phyloP scores from a whole-genome alignment of 2,329 filamentous ascomycete species.

The Claviceps fusiformis region DNA sequence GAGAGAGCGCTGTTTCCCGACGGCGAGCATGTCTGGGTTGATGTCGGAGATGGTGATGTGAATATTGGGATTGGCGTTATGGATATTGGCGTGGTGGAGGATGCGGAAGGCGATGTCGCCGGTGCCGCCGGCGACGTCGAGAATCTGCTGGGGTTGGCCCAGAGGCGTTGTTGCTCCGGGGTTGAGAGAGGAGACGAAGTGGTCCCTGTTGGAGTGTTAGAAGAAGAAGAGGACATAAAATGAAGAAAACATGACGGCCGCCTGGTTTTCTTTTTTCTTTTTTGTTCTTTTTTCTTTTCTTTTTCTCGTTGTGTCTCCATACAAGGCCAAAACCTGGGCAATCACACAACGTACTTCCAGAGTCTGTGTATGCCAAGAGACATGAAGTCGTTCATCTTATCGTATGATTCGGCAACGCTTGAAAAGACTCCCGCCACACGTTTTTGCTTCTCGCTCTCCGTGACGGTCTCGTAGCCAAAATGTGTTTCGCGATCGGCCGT shows the following conservation, averaged over 20 bases:
- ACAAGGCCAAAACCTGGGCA: background rate
- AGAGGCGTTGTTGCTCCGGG: constrained; percentile 48
- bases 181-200: constrained; percentile 86
- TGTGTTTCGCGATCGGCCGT: constrained; percentile 54
- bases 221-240: background rate
- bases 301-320: no score
- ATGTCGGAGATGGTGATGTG: constrained; percentile 90
- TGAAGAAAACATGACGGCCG: no score
- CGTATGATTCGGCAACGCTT: constrained; percentile 87
- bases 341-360: constrained; percentile 53
- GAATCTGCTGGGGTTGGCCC: constrained; percentile 51
- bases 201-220: constrained; percentile 40
- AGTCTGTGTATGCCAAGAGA: constrained; percentile 91
- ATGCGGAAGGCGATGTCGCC: constrained; percentile 97
- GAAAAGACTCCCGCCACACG: constrained; percentile 81
- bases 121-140: constrained; percentile 93
- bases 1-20: constrained; percentile 67
- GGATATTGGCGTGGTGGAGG: constrained; percentile 76
- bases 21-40: constrained; percentile 85
- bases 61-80: constrained; percentile 59
- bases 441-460: constrained; percentile 60
- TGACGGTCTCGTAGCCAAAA: constrained; percentile 80
- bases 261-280: background rate
- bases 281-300: background rate
- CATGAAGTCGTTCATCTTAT: constrained; percentile 99